Evolutionary conservation across 73 alveolate species (phyloP).

Genomic region (Paraurostyla sp.): DNA sequence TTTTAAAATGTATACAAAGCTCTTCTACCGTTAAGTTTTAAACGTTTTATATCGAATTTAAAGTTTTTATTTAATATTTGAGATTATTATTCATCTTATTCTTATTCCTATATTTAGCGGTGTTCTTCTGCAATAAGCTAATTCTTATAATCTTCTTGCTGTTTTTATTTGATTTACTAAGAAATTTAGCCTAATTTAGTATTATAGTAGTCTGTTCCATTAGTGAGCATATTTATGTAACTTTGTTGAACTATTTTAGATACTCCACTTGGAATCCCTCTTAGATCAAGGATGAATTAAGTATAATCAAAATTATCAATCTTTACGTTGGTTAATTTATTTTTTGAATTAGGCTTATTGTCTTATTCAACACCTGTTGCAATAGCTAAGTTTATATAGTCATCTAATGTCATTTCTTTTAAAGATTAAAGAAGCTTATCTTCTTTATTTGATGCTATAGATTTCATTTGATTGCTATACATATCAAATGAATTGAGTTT

Average conservation of each 20-base stretch:
- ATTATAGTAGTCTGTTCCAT: background rate
- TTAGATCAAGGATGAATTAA: background rate
- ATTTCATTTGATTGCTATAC: background rate
- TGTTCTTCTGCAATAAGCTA: background rate
- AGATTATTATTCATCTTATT: background rate
- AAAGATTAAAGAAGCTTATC: background rate
- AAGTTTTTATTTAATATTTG: too few species aligned
- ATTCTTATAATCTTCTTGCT: background rate
- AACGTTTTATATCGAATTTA: background rate
- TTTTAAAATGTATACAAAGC: background rate
- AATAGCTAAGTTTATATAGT: background rate
- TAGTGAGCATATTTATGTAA: background rate
- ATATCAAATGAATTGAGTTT: background rate
- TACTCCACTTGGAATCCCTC: background rate
- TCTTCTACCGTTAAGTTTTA: background rate
- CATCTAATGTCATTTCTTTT: background rate
- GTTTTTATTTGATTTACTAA: background rate
- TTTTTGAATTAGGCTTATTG: background rate
- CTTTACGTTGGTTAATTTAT: background rate
- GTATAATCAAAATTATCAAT: background rate
- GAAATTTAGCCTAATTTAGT: background rate
- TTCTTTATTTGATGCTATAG: background rate
- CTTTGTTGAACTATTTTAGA: background rate
- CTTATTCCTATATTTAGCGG: background rate
- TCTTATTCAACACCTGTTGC: too few species aligned